Base-by-base conservation (phyloP, 2,329 filamentous ascomycete species). In the Colletotrichum higginsianum region DNA sequence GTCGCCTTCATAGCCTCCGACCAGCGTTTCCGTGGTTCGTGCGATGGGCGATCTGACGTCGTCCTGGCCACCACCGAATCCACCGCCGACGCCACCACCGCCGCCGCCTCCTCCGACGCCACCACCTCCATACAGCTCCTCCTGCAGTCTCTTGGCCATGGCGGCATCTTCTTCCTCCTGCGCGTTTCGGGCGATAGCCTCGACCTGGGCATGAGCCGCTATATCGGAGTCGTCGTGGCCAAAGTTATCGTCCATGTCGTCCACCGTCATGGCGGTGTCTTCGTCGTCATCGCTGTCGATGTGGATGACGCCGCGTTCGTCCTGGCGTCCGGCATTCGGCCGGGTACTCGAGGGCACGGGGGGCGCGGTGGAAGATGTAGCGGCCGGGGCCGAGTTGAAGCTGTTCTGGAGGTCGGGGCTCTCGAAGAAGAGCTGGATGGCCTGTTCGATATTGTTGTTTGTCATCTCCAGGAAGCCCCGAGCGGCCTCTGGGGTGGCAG, bases 11-110 rank as follows among this genome's bases (percentile, higher is more conserved):
- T 83, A 83, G n/a, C 76, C 84, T 2, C 92, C 95, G 12, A 98
- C 92, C 63, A 99, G 87, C 0, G 95, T 98, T 83, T 99, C 96
- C 15, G 94, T 97, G 38, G 93, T 97, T 76, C 94, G 90, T 56
- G 92, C 94, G 82, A 99, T 97, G 11, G 96, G 96, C 58, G 96
- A 96, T 78, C 96, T 89, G 66, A 99, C 92, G 56, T 87, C 92
- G 76, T 91, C 91, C 47, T 84, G 79, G 72, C 84, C 84, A 26
- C 80, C 81, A 30, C 80, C 81, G 9, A 80, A 84, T 40, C 80
- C 83, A 26, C 80, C 84, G 49, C 83, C 83, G 16, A 83, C 84
- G 49, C 79, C 78, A 9, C 78, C 82, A 46, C 77, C 78, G 79
- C 70, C 74, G 12, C 44, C 78, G 79, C 70, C 75, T 8, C 44